phyloP scores from a whole-genome alignment of 108 stramenopile species.

The Poteriospumella lacustris region DNA sequence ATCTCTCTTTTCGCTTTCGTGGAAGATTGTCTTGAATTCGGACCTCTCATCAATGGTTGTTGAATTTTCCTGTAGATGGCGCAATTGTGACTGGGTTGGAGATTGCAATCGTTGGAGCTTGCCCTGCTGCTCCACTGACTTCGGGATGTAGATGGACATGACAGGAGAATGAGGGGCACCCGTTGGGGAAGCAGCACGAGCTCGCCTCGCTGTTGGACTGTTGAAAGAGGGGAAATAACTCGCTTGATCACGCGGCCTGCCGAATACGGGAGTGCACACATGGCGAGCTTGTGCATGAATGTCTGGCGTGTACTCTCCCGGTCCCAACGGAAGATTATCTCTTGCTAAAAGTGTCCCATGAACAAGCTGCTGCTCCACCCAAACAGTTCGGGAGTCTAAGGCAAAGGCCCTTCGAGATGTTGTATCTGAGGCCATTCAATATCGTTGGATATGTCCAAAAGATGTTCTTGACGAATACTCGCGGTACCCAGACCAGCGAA shows the following conservation, averaged over 20 bases:
- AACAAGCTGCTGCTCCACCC: conserved; percentile 26
- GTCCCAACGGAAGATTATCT: conserved; percentile 25
- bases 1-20: conserved; percentile 1
- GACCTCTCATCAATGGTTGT: too few relatives aligned
- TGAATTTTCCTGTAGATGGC: too few relatives aligned
- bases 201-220: neutral
- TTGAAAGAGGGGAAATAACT: neutral
- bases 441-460: too few relatives aligned
- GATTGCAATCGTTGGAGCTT: too few relatives aligned
- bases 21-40: conserved; percentile 17
- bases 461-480: too few relatives aligned
- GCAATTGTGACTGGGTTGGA: too few relatives aligned
- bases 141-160: too few relatives aligned
- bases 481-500: too few relatives aligned
- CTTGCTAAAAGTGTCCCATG: neutral
- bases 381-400: conserved; percentile 23
- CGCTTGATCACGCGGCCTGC: neutral
- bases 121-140: too few relatives aligned
- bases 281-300: conserved; percentile 9
- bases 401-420: conserved; percentile 14
- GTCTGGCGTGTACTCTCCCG: conserved; percentile 11
- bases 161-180: too few relatives aligned
- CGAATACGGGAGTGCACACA: neutral
- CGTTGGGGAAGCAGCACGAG: too few relatives aligned
- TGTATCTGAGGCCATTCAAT: neutral